phyloP scores from a whole-genome alignment of 306 rosid genomes.

The Styphnolobium japonicum region DNA sequence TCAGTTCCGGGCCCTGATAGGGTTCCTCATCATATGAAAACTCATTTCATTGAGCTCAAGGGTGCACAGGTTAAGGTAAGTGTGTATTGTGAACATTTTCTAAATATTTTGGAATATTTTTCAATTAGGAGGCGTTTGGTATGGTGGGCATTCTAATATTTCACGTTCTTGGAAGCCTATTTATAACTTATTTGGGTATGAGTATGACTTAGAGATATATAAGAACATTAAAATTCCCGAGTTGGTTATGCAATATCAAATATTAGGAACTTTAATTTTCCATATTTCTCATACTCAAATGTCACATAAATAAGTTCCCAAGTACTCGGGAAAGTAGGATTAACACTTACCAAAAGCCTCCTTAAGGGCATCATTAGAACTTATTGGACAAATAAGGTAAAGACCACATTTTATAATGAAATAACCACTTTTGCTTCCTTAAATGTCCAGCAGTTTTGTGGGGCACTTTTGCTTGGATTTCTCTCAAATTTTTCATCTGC shows the following conservation, averaged over 20 bases:
- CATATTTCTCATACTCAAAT: not conserved
- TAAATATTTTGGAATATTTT: not conserved
- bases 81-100: constrained; percentile 4
- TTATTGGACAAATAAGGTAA: not conserved
- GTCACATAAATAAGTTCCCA: not conserved
- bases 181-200: not conserved
- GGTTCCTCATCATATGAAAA: constrained; percentile 78
- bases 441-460: not conserved
- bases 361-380: not conserved
- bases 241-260: not conserved
- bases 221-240: not conserved
- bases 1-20: constrained; percentile 96
- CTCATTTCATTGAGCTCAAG: constrained; percentile 84
- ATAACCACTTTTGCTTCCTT: not conserved
- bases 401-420: not conserved
- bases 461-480: not conserved
- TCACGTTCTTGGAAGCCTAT: not conserved
- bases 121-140: not conserved
- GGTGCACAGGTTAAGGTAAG: constrained; percentile 98
- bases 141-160: not conserved
- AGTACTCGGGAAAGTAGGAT: too few species aligned
- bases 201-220: not conserved
- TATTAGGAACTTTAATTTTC: not conserved
- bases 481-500: constrained; percentile 5
- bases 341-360: too few species aligned